Evolutionary conservation across 495 filamentous ascomycete species (phyloP).

Genomic region (Penicillium dipodomyicola): DNA sequence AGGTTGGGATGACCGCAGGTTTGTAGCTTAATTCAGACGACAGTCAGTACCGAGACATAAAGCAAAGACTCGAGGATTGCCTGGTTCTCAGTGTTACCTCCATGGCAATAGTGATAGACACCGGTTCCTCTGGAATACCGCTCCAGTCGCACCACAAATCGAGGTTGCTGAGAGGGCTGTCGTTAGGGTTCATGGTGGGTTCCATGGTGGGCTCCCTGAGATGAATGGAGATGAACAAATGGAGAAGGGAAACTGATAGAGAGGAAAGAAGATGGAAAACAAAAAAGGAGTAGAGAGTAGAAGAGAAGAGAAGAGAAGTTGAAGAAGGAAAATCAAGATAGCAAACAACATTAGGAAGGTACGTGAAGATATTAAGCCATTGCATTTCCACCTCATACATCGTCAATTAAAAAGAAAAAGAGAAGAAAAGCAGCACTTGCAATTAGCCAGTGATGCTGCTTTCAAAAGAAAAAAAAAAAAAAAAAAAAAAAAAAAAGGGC

Average conservation of each 20-base stretch:
- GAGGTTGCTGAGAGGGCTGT: slow-evolving; percentile 28
- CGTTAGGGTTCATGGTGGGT: not conserved
- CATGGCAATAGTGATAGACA: slow-evolving; percentile 29
- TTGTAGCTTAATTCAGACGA: not conserved
- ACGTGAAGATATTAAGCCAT: slow-evolving; percentile 12
- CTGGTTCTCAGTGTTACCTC: slow-evolving; percentile 27
- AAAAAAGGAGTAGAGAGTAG: not conserved
- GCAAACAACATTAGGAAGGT: slow-evolving; percentile 9
- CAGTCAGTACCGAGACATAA: not conserved
- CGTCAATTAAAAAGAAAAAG: slow-evolving; percentile 12
- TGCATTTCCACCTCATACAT: slow-evolving; percentile 13
- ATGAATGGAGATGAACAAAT: slow-evolving; percentile 6
- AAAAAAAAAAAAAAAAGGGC: slow-evolving; percentile 7
- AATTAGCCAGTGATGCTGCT: slow-evolving; percentile 11
- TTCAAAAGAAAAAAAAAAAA: slow-evolving; percentile 5
- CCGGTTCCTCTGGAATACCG: slow-evolving; percentile 27
- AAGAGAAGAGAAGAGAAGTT: not conserved
- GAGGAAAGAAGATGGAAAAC: slow-evolving; percentile 9
- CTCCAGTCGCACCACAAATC: slow-evolving; percentile 37
- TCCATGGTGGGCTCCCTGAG: not conserved
- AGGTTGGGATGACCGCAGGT: not conserved
- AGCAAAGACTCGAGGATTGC: not conserved
- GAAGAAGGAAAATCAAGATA: slow-evolving; percentile 3
- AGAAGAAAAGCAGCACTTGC: slow-evolving; percentile 10
- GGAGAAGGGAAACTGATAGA: slow-evolving; percentile 7